phyloP scores from a whole-genome alignment of 2,329 filamentous ascomycete genomes.

The Aspergillus fischeri region DNA sequence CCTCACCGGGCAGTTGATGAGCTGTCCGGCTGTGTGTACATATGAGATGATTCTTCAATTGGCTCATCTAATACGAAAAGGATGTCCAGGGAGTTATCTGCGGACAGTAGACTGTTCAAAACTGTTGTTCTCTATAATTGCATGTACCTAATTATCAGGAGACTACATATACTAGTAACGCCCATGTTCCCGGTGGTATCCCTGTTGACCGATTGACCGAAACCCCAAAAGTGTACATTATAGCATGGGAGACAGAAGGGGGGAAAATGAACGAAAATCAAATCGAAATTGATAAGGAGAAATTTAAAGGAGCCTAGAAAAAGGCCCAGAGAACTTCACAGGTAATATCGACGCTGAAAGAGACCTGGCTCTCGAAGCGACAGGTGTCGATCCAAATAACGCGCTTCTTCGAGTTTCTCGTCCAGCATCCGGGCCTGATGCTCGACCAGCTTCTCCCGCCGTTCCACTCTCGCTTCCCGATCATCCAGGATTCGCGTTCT shows the following conservation, averaged over 20 bases:
- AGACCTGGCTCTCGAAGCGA: constrained; percentile 14
- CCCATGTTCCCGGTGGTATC: background rate
- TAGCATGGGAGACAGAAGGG: background rate
- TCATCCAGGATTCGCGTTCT: constrained; percentile 26
- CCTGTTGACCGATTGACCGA: constrained; percentile 3
- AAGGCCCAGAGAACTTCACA: background rate
- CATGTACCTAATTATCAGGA: background rate
- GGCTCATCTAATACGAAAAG: background rate
- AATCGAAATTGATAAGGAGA: constrained; percentile 2
- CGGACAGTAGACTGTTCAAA: background rate
- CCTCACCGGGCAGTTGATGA: background rate
- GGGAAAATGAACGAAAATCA: background rate
- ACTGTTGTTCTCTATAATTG: background rate
- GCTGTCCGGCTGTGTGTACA: background rate
- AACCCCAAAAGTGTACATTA: constrained; percentile 1
- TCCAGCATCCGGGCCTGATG: constrained; percentile 18
- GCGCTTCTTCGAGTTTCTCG: constrained; percentile 12
- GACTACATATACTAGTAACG: background rate
- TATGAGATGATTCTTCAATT: background rate
- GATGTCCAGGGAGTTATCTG: background rate
- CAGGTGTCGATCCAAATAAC: constrained; percentile 11
- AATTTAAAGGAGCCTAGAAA: background rate
- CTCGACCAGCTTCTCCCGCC: constrained; percentile 21
- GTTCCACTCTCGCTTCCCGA: constrained; percentile 23
- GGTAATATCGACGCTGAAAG: constrained; percentile 12